Evolutionary conservation across 805 yeast species (phyloP).

Genomic region (Metschnikowia cerradonensis): DNA sequence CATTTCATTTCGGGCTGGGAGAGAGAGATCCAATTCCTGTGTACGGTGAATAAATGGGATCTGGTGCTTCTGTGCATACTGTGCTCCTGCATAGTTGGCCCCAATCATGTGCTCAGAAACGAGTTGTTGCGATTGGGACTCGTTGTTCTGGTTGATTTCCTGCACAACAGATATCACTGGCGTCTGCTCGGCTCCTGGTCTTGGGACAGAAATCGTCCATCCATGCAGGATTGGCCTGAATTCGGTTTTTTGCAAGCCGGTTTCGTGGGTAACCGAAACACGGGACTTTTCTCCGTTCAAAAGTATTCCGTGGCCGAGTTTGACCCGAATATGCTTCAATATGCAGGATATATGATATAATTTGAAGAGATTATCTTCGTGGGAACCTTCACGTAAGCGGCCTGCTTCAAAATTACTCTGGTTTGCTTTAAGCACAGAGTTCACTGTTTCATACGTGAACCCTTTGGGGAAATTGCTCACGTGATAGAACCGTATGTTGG

Average conservation of each 20-base stretch:
- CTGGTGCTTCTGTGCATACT: constrained; percentile 36
- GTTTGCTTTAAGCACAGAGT: constrained; percentile 39
- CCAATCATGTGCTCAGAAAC: constrained; percentile 84
- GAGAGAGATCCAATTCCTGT: constrained; percentile 28
- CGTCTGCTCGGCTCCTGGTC: background rate
- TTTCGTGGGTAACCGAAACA: constrained; percentile 14
- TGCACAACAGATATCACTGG: constrained; percentile 13
- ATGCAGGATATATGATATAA: constrained; percentile 26
- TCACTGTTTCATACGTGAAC: constrained; percentile 63
- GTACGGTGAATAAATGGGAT: constrained; percentile 52
- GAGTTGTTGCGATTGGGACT: constrained; percentile 51
- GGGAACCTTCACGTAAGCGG: constrained; percentile 12
- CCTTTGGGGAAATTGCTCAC: constrained; percentile 31
- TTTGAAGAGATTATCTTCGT: constrained; percentile 25
- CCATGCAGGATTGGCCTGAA: constrained; percentile 12
- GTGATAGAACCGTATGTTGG: constrained; percentile 22
- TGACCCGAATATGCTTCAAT: constrained; percentile 22
- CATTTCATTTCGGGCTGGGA: constrained; percentile 23
- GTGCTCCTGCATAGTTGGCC: constrained; percentile 63
- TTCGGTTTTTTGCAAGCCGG: background rate
- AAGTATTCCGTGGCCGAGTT: constrained; percentile 21
- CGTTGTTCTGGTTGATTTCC: constrained; percentile 16
- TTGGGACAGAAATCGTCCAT: constrained; percentile 9
- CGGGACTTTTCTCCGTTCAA: constrained; percentile 15
- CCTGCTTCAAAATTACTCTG: constrained; percentile 9